Evolutionary conservation across 108 stramenopile species (phyloP), one percentile per base, ranked within the genome.

Genomic region (Fragilaria radians): DNA sequence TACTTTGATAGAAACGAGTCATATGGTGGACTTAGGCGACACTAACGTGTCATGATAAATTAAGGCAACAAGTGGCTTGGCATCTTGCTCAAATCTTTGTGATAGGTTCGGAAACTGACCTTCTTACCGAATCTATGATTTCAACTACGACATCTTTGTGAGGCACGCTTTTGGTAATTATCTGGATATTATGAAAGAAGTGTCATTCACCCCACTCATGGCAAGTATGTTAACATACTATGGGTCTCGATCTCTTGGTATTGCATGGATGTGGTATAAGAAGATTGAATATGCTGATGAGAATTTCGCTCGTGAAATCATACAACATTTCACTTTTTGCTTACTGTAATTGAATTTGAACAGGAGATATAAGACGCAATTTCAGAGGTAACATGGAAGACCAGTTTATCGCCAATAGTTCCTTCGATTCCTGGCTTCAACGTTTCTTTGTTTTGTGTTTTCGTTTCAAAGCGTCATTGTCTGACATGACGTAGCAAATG

Each of bases 111-210:
- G n/a, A n/a, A n/a, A n/a, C n/a, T n/a, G n/a, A n/a, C n/a, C n/a
- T n/a, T n/a, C n/a, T n/a, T n/a, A n/a, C n/a, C n/a, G n/a, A n/a
- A n/a, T n/a, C n/a, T n/a, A n/a, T n/a, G n/a, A n/a, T n/a, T n/a
- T n/a, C n/a, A n/a, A 69, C 56, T 82, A 82, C 48, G 81, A 82
- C 30, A 79, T 82, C 32, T 65, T 79, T 48, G 57, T 62, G 14
- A 46, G 76, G 19, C 65, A 82, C 61, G 76, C 76, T 54, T 82
- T 82, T 46, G 81, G 81, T 4, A 74, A 61, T 28, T 79, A 67
- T 36, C 48, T 55, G n/a, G 68, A 77, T 54, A 59, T 77, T 26
- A 25, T 77, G 33, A 73, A 72, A 31, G 76, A 74, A 62, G 73
- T 77, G 68, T 32, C 63, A 3, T 73, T 3, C 48, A 32, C 21